A percentile compares a stretch with the other conserved stretches of the same genome.
These are phyloP conservation scores for Fusarium algeriense DNA, from an alignment of 2,329 filamentous ascomycete species.

Conservation along the genomic window DNA sequence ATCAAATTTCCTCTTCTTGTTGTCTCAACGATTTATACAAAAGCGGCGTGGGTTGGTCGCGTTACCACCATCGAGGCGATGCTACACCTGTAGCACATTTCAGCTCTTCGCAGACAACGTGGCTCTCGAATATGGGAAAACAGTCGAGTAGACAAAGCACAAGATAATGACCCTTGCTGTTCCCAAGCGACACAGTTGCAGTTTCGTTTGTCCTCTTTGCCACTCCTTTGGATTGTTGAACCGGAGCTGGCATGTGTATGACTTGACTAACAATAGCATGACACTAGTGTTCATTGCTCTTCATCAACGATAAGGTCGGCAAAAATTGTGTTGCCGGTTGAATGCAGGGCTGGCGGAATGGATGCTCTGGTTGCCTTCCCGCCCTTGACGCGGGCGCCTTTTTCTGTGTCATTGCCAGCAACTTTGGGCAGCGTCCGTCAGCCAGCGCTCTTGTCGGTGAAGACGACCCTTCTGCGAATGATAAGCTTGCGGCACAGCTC, in stretches of 20 bases:
- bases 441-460: slow-evolving; percentile 16
- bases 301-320: neutral
- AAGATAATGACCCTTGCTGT: slow-evolving; percentile 17
- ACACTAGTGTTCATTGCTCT: neutral
- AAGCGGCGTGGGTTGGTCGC: neutral
- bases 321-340: slow-evolving; percentile 4
- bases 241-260: slow-evolving; percentile 29
- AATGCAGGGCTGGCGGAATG: slow-evolving; percentile 28
- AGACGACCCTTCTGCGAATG: slow-evolving; percentile 10
- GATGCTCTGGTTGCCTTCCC: slow-evolving; percentile 12
- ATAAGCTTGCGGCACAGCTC: slow-evolving; percentile 31
- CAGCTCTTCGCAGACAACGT: slow-evolving; percentile 18
- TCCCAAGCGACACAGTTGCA: slow-evolving; percentile 10
- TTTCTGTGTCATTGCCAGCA: slow-evolving; percentile 8
- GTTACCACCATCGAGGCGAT: neutral
- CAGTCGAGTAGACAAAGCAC: slow-evolving; percentile 6
- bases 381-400: slow-evolving; percentile 18
- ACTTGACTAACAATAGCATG: slow-evolving; percentile 10
- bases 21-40: neutral
- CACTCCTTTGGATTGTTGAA: slow-evolving; percentile 3
- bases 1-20: neutral
- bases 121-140: slow-evolving; percentile 8
- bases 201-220: slow-evolving; percentile 19
- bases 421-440: slow-evolving; percentile 9
- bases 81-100: slow-evolving; percentile 26